Evolutionary conservation across 1,139 yeast species (phyloP).

Genomic region (Taphrina sp.): DNA sequence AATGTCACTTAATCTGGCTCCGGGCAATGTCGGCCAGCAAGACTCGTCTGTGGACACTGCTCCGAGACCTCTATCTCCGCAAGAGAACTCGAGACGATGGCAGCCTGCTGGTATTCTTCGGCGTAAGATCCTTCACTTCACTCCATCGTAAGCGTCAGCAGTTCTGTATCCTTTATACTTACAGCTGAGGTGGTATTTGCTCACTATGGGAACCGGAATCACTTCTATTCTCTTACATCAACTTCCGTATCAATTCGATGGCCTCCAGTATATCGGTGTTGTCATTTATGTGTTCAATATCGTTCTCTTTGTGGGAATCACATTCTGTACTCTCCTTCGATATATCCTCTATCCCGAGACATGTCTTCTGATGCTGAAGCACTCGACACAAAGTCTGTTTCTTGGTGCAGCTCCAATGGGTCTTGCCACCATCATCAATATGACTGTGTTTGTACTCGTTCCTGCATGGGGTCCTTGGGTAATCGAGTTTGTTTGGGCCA

Average conservation of each 20-base stretch:
- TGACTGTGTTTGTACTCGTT: neutral
- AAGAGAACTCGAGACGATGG: no score
- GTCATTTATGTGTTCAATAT: slow-evolving; percentile 5
- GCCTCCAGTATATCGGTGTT: slow-evolving; percentile 8
- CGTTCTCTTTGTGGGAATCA: slow-evolving; percentile 6
- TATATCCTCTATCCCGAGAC: neutral
- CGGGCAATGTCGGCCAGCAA: no score
- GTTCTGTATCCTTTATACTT: no score
- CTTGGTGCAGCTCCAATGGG: neutral
- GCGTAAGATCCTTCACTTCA: no score
- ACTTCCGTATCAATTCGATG: slow-evolving; percentile 10
- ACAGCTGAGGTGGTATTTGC: slow-evolving; percentile 16
- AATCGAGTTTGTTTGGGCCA: neutral
- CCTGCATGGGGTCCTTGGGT: neutral
- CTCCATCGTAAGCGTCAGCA: no score
- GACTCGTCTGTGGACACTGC: no score
- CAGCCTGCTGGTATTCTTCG: no score
- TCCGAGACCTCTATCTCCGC: no score
- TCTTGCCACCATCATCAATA: neutral
- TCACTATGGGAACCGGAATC: slow-evolving; percentile 24
- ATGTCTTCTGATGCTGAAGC: neutral
- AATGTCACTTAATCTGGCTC: no score
- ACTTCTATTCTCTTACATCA: slow-evolving; percentile 2
- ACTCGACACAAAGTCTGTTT: neutral
- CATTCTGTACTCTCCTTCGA: neutral